Percentiles rank a stretch among this genome's conserved stretches.
These are phyloP conservation scores for Globisporangium lucens DNA, from an alignment of 352 stramenopile genomes.

Conservation along the genomic window DNA sequence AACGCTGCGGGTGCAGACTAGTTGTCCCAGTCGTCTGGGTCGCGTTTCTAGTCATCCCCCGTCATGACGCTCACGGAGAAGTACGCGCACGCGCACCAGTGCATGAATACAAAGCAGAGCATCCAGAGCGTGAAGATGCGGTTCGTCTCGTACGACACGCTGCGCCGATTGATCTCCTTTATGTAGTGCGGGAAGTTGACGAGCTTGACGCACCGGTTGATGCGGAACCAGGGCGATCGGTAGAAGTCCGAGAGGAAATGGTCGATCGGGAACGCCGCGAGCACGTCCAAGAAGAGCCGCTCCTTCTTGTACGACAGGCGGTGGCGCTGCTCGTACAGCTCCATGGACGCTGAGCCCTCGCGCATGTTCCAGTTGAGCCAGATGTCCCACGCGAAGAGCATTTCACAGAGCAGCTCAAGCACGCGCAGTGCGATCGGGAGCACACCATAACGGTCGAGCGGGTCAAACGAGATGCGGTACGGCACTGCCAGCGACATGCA, in stretches of 20 bases:
- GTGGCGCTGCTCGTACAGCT: conserved; percentile 50
- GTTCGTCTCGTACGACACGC: conserved; percentile 47
- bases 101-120: conserved; percentile 42
- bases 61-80: conserved; percentile 27
- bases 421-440: conserved; percentile 22
- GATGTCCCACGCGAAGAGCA: conserved; percentile 53
- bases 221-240: conserved; percentile 30
- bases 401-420: conserved; percentile 38
- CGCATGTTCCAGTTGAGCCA: conserved; percentile 66
- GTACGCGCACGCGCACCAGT: conserved; percentile 53
- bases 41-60: background rate
- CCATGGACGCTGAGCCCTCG: conserved; percentile 41
- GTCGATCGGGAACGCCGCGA: conserved; percentile 50
- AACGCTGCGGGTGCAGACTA: conserved; percentile 32
- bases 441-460: conserved; percentile 22
- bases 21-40: conserved; percentile 29
- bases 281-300: conserved; percentile 34
- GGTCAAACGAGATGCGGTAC: conserved; percentile 55
- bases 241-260: conserved; percentile 55
- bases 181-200: conserved; percentile 59
- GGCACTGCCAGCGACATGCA: conserved; percentile 47
- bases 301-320: conserved; percentile 35
- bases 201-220: conserved; percentile 54
- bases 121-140: conserved; percentile 38
- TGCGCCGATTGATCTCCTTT: conserved; percentile 46